phyloP scores from a whole-genome alignment of 345 rosid genomes.

The Acer campestre region DNA sequence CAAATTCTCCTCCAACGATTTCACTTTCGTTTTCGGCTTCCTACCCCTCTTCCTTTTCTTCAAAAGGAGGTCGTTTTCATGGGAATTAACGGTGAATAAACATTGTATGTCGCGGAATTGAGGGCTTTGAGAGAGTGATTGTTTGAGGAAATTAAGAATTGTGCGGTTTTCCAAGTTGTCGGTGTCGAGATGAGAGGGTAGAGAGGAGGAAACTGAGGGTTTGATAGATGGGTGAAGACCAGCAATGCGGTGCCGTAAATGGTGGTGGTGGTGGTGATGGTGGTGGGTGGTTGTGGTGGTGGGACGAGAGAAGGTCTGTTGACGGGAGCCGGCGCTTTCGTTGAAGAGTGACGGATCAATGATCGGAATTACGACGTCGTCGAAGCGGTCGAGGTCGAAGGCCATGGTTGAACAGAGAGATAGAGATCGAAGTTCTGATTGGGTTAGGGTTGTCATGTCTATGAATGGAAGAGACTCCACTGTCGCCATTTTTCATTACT shows the following conservation, averaged over 20 bases:
- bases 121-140: slow-evolving; percentile 47
- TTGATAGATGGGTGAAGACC: slow-evolving; percentile 44
- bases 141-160: slow-evolving; percentile 52
- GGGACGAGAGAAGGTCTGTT: slow-evolving; percentile 68
- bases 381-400: slow-evolving; percentile 30
- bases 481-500: slow-evolving; percentile 7
- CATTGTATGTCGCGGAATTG: slow-evolving; percentile 37
- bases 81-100: neutral
- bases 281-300: slow-evolving; percentile 31
- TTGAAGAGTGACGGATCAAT: slow-evolving; percentile 68
- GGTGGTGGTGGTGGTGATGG: slow-evolving; percentile 39
- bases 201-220: slow-evolving; percentile 11
- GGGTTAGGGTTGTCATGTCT: slow-evolving; percentile 59
- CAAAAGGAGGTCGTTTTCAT: neutral
- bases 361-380: slow-evolving; percentile 38
- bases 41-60: slow-evolving; percentile 73
- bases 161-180: slow-evolving; percentile 49
- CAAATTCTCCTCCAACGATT: slow-evolving; percentile 29
- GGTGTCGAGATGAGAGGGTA: slow-evolving; percentile 27
- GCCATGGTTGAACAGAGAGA: slow-evolving; percentile 50
- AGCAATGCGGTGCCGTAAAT: slow-evolving; percentile 63
- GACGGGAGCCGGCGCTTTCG: slow-evolving; percentile 74
- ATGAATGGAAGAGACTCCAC: slow-evolving; percentile 36
- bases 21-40: slow-evolving; percentile 40
- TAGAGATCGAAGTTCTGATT: slow-evolving; percentile 60